Percentiles rank a stretch among this genome's conserved stretches.
Conservation (phyloP, 805 yeast species). For the Yamadazyma insecticola region DNA sequence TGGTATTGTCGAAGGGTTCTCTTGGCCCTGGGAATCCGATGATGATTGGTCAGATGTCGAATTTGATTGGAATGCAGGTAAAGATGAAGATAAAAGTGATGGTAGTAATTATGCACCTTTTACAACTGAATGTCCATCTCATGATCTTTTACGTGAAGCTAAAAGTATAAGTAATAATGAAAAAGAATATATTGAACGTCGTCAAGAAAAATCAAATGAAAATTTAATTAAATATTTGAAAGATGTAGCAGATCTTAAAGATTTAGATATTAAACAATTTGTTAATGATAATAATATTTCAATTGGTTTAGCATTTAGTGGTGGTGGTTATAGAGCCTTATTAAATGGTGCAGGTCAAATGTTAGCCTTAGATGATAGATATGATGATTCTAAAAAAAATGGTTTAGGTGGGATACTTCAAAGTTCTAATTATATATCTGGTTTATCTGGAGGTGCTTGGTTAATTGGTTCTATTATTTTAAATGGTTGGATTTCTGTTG, state of each 20-base stretch:
- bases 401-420: constrained; percentile 40
- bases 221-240: constrained; percentile 23
- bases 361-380: constrained; percentile 35
- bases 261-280: constrained; percentile 29
- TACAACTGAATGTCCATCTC: constrained; percentile 25
- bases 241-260: constrained; percentile 24
- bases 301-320: constrained; percentile 20
- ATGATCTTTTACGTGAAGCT: constrained; percentile 24
- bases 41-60: constrained; percentile 1
- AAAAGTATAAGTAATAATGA: constrained; percentile 19
- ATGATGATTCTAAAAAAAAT: constrained; percentile 18
- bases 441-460: constrained; percentile 43
- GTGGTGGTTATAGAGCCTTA: constrained; percentile 39
- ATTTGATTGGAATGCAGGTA: neutral
- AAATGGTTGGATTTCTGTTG: constrained; percentile 33
- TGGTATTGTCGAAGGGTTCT: constrained; percentile 1
- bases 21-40: constrained; percentile 10
- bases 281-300: constrained; percentile 24
- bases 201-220: constrained; percentile 26
- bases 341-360: constrained; percentile 39
- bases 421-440: constrained; percentile 33
- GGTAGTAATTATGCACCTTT: constrained; percentile 27
- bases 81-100: constrained; percentile 5
- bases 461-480: constrained; percentile 31
- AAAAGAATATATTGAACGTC: constrained; percentile 17